phyloP scores from a whole-genome alignment of 75 land plant species.

The Cryptomeria japonica region DNA sequence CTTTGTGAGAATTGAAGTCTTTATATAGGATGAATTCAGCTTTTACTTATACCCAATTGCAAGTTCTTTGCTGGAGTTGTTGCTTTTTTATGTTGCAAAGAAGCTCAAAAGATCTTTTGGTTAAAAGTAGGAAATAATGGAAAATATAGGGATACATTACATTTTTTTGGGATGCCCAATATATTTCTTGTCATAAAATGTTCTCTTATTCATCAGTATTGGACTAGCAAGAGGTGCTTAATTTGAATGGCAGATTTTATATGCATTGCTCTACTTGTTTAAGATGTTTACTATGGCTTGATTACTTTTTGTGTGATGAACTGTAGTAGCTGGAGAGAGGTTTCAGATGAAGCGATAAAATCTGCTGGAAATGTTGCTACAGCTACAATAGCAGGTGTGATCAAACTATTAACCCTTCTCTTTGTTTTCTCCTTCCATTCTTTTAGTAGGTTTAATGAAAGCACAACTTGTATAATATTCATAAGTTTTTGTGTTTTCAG shows the following conservation, averaged over 20 bases:
- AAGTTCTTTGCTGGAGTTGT: background rate
- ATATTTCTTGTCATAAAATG: too few species aligned
- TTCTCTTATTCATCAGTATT: too few species aligned
- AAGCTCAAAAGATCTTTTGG: too few species aligned
- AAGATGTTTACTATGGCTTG: too few species aligned
- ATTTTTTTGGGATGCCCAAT: too few species aligned
- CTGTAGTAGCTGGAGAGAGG: constrained; percentile 77
- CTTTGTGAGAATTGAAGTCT: background rate
- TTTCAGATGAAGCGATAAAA: constrained; percentile 72
- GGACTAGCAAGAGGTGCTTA: too few species aligned
- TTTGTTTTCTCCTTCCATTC: background rate
- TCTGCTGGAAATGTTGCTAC: constrained; percentile 43
- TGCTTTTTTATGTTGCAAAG: background rate
- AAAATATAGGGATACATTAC: too few species aligned
- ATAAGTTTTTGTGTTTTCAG: constrained; percentile 12
- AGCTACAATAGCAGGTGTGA: background rate
- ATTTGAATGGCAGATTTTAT: too few species aligned
- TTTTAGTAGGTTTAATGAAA: background rate
- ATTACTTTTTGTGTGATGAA: background rate
- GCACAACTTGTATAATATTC: background rate
- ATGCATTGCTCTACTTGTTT: too few species aligned
- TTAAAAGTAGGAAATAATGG: too few species aligned
- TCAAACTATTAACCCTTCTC: background rate
- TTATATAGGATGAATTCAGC: background rate
- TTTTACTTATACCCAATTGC: background rate